These are phyloP conservation scores for Ganoderma lingzhi DNA, from an alignment of 1,284 basidiomycete genomes.

Conservation along the genomic window DNA sequence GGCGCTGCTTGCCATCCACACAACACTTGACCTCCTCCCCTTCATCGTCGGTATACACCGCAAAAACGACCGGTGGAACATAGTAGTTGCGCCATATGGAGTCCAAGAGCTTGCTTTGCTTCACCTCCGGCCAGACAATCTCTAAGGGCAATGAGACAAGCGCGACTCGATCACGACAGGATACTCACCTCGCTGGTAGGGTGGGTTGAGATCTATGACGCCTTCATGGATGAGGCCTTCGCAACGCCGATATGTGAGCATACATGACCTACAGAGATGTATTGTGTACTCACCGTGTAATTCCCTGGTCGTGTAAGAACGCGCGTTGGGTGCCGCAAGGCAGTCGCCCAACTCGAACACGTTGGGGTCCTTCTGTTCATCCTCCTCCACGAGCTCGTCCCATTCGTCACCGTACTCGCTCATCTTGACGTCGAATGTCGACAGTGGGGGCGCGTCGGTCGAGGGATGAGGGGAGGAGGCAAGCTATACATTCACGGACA, in stretches of 20 bases:
- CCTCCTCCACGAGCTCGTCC: constrained; percentile 60
- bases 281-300: constrained; percentile 57
- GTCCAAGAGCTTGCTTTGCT: constrained; percentile 77
- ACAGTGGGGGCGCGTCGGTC: not conserved
- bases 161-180: not conserved
- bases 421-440: not conserved
- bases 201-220: constrained; percentile 67
- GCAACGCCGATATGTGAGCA: not conserved
- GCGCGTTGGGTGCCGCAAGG: constrained; percentile 48
- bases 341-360: constrained; percentile 57
- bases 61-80: constrained; percentile 79
- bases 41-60: constrained; percentile 60
- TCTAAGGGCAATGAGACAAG: constrained; percentile 48
- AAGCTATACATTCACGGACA: constrained; percentile 1
- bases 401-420: constrained; percentile 34
- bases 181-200: constrained; percentile 69
- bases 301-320: constrained; percentile 52
- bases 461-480: not conserved
- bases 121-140: constrained; percentile 75
- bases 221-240: constrained; percentile 70
- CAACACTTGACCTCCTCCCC: constrained; percentile 65
- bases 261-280: not conserved
- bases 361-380: constrained; percentile 46
- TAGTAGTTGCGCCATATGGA: constrained; percentile 80
- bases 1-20: constrained; percentile 80